Evolutionary conservation across 225 moss, liverwort and hornwort species (phyloP), one percentile per base, ranked within the genome.

Genomic region (Ulota crispa): DNA sequence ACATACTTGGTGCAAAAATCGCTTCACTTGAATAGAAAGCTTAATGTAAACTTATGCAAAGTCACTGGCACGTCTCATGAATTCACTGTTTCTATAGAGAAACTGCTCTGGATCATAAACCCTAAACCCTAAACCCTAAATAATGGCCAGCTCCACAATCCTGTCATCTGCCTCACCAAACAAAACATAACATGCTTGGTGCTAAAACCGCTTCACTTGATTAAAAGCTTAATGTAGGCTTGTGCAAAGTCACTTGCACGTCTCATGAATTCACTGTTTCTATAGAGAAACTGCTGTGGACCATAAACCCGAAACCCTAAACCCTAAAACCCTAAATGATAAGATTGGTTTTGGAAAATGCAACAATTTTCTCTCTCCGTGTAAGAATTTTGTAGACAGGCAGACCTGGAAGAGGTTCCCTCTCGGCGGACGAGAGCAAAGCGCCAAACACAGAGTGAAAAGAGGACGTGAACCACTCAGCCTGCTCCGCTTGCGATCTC

Each of bases 401-500:
- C 75, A 50, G 66, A 94, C 94, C 95, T 90, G 87, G 69, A 63
- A 95, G 70, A 31, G 86, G 39, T 27, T 91, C 85, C 55, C 74
- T 84, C 80, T 95, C 95, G 2, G 87, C 63, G 3, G 87, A 55
- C 37, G 93, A 90, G 3, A 93, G 88, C 76, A 85, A 86, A 41
- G 88, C 42, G 64, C 89, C 90, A 23, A 85, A 92, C 6, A 83
- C 83, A 39, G 86, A 80, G 28, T 82, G 88, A 18, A 92, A 93
- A 36, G 84, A 77, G 54, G 91, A 68, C 9, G 93, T 87, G 24
- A 95, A 79, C 95, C 93, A 93, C 83, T 87, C 83, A 21, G 91
- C 89, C 78, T 95, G 93, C 84, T 92, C 92, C 41, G 81, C 68
- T 28, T 68, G 59, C 10, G 90, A 39, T 55, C 88, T 85, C 95